Evolutionary conservation across 148 eudicot species (phyloP).

Genomic region (Vaccinium corymbosum): DNA sequence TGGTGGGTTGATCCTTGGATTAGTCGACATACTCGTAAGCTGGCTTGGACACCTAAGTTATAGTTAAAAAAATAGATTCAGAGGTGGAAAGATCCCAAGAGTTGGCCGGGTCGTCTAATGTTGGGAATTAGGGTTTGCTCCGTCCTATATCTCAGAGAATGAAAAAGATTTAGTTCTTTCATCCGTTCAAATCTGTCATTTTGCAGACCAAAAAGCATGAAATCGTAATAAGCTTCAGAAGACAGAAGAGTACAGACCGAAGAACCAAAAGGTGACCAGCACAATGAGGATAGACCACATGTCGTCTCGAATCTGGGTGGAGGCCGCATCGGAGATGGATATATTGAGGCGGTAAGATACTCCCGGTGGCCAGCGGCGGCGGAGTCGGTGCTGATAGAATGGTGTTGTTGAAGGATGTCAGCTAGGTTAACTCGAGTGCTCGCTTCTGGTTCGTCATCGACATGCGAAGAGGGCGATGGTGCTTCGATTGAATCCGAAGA

Average conservation of each 20-base stretch:
- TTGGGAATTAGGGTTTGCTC: neutral
- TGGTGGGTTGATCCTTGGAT: neutral
- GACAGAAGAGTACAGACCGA: slow-evolving; percentile 35
- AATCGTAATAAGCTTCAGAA: neutral
- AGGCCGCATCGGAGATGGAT: slow-evolving; percentile 15
- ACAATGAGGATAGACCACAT: slow-evolving; percentile 44
- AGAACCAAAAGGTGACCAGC: slow-evolving; percentile 47
- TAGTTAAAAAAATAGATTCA: neutral
- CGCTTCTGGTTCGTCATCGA: slow-evolving; percentile 27
- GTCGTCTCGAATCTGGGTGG: slow-evolving; percentile 29
- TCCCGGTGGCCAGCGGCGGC: slow-evolving; percentile 6
- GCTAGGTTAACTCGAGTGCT: slow-evolving; percentile 8
- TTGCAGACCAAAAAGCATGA: neutral
- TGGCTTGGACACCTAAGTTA: neutral
- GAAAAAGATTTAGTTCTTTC: neutral
- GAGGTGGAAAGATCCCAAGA: neutral
- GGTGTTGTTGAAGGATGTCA: slow-evolving; percentile 18
- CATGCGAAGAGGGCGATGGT: slow-evolving; percentile 19
- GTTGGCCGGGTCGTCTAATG: neutral
- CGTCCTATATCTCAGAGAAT: neutral
- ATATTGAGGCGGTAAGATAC: slow-evolving; percentile 22
- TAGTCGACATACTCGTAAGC: neutral
- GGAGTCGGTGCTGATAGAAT: slow-evolving; percentile 7
- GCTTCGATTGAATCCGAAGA: slow-evolving; percentile 10
- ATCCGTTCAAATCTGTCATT: neutral